Evolutionary conservation across 192 early-diverging fungal species (phyloP).

Genomic region (Backusella westeae): DNA sequence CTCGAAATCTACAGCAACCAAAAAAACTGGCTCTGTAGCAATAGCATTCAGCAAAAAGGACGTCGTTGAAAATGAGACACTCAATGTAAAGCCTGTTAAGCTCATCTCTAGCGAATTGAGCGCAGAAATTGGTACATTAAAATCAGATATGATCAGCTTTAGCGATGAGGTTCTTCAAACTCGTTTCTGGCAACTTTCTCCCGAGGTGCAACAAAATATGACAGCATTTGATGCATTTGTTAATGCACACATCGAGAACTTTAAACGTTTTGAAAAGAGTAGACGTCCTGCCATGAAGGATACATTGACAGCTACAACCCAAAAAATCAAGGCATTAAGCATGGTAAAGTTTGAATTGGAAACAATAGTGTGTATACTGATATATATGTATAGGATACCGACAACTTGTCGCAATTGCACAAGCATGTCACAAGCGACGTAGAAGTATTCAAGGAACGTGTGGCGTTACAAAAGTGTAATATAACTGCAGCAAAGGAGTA

Average conservation of each 20-base stretch:
- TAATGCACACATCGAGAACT: background rate
- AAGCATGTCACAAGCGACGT: background rate
- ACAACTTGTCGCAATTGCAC: background rate
- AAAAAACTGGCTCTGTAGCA: background rate
- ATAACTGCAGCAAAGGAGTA: background rate
- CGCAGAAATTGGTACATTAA: background rate
- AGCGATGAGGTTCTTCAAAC: background rate
- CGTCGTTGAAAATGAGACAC: background rate
- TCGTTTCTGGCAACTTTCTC: background rate
- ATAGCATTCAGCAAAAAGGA: background rate
- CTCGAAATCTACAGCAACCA: background rate
- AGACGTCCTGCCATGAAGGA: background rate
- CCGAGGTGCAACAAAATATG: background rate
- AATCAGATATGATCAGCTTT: background rate
- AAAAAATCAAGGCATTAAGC: background rate
- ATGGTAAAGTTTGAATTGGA: background rate
- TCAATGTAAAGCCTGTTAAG: background rate
- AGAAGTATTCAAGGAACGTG: background rate
- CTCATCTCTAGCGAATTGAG: background rate
- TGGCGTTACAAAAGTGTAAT: background rate
- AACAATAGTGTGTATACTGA: background rate
- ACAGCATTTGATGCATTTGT: background rate
- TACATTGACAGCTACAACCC: background rate
- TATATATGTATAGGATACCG: background rate
- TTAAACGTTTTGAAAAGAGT: background rate